Evolutionary conservation across 1,139 yeast genomes (phyloP).

Genomic region (Geotrichum europaeum): DNA sequence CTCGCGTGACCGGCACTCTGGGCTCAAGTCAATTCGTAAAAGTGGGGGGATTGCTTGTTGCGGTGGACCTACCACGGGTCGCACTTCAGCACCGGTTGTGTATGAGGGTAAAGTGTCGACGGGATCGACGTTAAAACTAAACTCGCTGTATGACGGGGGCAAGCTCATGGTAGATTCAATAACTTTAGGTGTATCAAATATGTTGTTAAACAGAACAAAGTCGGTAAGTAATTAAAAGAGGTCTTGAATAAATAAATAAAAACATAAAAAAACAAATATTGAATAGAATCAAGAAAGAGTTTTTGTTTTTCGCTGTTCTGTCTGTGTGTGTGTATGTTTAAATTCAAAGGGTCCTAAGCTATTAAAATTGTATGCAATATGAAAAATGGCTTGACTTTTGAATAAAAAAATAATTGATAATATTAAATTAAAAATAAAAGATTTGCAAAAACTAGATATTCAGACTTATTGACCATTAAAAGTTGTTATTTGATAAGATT

Average conservation of each 20-base stretch:
- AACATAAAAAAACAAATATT: neutral
- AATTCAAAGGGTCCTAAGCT: too few species aligned
- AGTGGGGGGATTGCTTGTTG: neutral
- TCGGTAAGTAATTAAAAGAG: neutral
- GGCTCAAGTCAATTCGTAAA: neutral
- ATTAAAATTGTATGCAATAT: too few species aligned
- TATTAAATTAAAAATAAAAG: too few species aligned
- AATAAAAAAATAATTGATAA: too few species aligned
- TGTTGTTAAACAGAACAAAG: neutral
- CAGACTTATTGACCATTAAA: too few species aligned
- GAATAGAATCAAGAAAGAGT: neutral
- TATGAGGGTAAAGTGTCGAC: neutral
- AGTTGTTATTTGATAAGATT: too few species aligned
- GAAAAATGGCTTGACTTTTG: too few species aligned
- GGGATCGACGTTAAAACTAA: neutral
- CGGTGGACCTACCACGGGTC: neutral
- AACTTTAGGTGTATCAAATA: neutral
- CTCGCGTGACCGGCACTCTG: neutral
- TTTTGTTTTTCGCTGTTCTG: too few species aligned
- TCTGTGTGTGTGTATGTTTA: too few species aligned
- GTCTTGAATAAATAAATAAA: neutral
- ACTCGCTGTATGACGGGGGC: neutral
- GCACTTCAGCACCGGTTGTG: slow-evolving; percentile 2
- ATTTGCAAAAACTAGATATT: too few species aligned
- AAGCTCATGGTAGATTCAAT: neutral